These are phyloP conservation scores for Wallacemonas sp. DNA, from an alignment of 208 protist species.

Conservation along the genomic window DNA sequence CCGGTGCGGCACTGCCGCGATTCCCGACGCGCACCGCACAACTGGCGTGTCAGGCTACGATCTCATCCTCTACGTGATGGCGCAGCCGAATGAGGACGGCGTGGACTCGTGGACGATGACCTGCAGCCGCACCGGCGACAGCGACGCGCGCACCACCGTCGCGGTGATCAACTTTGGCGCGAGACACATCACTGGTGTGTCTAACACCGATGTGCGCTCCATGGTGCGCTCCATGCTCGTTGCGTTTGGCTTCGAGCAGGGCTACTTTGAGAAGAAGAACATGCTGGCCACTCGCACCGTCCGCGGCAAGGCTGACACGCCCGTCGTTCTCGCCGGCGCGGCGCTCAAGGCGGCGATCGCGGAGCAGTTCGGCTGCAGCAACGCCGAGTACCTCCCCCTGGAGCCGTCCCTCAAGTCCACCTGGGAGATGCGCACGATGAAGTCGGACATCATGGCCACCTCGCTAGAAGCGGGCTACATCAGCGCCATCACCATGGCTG, in stretches of 20 bases:
- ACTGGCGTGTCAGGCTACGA: neutral
- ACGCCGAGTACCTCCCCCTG: neutral
- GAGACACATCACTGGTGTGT: neutral
- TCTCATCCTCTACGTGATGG: neutral
- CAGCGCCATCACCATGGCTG: slow-evolving; percentile 51
- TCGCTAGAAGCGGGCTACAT: slow-evolving; percentile 14
- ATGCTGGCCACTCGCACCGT: neutral
- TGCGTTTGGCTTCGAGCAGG: neutral
- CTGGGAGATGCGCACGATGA: slow-evolving; percentile 54
- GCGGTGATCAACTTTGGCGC: neutral
- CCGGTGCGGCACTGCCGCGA: neutral
- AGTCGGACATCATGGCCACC: slow-evolving; percentile 65
- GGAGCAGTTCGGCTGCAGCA: neutral
- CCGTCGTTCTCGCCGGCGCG: neutral
- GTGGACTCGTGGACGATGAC: neutral
- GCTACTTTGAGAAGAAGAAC: neutral
- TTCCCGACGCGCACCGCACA: neutral
- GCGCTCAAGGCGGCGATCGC: neutral
- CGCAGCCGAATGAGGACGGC: neutral
- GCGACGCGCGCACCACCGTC: neutral
- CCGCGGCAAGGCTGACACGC: neutral
- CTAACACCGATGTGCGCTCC: too few relatives aligned
- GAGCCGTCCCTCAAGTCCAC: slow-evolving; percentile 26
- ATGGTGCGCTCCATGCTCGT: neutral
- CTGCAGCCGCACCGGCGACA: neutral